A percentile compares a stretch with the other conserved stretches of the same genome.
Evolutionary conservation across 192 early-diverging fungal genomes (phyloP).

Genomic region (Backusella tarrabulga): DNA sequence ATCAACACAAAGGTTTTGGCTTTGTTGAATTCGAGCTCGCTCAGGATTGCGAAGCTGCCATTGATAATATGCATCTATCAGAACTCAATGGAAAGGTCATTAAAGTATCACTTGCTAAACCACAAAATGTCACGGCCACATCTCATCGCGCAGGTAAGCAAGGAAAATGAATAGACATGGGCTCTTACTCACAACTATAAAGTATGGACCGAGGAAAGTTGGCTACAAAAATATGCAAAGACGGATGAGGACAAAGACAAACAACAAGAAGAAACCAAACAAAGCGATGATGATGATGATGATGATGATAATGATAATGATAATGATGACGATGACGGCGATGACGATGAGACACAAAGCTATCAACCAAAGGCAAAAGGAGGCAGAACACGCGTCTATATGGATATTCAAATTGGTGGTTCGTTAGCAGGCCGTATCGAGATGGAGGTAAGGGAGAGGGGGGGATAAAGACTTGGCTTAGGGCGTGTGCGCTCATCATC

Average conservation of each 20-base stretch:
- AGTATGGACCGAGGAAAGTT: conserved; percentile 50
- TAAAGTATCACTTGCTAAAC: conserved; percentile 83
- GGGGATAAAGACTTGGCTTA: not conserved
- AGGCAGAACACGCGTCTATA: conserved; percentile 34
- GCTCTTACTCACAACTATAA: not conserved
- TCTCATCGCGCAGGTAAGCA: conserved; percentile 38
- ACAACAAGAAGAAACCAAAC: not conserved
- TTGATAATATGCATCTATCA: conserved; percentile 90
- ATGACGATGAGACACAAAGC: not conserved
- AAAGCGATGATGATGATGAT: not conserved
- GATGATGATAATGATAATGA: not conserved
- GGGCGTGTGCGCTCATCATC: too few relatives aligned
- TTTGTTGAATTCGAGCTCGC: conserved; percentile 91
- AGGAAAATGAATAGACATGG: too few relatives aligned
- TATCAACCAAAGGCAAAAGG: not conserved
- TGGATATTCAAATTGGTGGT: conserved; percentile 43
- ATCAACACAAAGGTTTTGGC: conserved; percentile 89
- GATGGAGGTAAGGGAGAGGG: conserved; percentile 30
- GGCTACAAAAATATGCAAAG: conserved; percentile 39
- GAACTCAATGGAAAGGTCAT: conserved; percentile 91
- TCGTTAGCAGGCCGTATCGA: conserved; percentile 34
- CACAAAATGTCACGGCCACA: conserved; percentile 45
- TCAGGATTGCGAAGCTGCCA: conserved; percentile 84
- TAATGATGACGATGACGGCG: not conserved
- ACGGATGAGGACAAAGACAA: conserved; percentile 26